Conservation (phyloP, 192 early-diverging fungal genomes). For the Coemansia aciculifera region DNA sequence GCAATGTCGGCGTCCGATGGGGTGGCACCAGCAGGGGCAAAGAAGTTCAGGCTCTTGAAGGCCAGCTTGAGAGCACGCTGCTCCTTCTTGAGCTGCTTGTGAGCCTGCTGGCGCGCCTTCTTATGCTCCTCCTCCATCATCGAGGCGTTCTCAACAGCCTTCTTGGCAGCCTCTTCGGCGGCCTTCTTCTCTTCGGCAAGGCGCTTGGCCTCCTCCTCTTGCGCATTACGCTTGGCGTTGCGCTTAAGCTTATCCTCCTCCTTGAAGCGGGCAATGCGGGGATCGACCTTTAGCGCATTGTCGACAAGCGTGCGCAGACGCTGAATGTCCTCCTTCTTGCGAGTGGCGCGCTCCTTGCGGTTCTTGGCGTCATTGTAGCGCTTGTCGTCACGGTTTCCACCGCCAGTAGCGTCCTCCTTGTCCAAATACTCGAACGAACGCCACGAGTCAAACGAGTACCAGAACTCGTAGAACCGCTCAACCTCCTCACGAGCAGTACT, state of each 20-base stretch:
- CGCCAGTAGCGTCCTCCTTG: slow-evolving; percentile 90
- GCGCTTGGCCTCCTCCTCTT: slow-evolving; percentile 65
- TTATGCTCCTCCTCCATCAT: slow-evolving; percentile 71
- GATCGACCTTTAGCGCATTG: slow-evolving; percentile 79
- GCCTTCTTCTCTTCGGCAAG: slow-evolving; percentile 54
- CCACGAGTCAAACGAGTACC: slow-evolving; percentile 93
- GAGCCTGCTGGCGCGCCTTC: slow-evolving; percentile 86
- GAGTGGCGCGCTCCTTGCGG: slow-evolving; percentile 82
- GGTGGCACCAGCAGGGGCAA: slow-evolving; percentile 56
- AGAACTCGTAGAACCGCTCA: slow-evolving; percentile 84
- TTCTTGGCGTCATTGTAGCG: slow-evolving; percentile 95
- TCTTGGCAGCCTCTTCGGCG: slow-evolving; percentile 59
- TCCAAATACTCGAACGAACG: slow-evolving; percentile 96
- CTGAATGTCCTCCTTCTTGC: slow-evolving; percentile 97
- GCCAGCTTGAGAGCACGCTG: slow-evolving; percentile 83
- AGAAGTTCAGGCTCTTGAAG: slow-evolving; percentile 78
- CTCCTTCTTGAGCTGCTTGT: slow-evolving; percentile 88
- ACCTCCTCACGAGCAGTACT: slow-evolving; percentile 64
- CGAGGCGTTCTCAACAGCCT: slow-evolving; percentile 59
- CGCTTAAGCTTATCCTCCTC: slow-evolving; percentile 88
- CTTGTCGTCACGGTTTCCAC: slow-evolving; percentile 95
- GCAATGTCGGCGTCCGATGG: slow-evolving; percentile 65
- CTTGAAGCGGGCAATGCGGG: slow-evolving; percentile 86
- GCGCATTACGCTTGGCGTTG: slow-evolving; percentile 88
- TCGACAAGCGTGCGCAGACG: slow-evolving; percentile 85